Conservation (phyloP, 208 protist species). For the Crithidia bombi region DNA sequence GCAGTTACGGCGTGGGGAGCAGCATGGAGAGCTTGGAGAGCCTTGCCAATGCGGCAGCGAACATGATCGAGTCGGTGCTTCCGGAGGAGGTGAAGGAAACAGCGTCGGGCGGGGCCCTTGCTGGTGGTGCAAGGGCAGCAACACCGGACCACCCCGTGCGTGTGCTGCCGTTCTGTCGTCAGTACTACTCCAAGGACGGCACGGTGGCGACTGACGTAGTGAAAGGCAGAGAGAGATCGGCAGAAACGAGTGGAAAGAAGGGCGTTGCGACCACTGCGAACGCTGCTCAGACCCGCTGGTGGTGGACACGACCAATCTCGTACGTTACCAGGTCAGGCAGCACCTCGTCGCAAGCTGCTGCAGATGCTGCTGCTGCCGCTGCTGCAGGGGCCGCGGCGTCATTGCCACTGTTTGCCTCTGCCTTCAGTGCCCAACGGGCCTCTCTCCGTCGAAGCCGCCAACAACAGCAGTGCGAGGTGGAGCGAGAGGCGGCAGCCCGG, state of each 20-base stretch:
- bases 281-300: neutral
- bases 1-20: neutral
- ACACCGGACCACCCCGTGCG: conserved; percentile 16
- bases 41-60: conserved; percentile 19
- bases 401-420: conserved; percentile 27
- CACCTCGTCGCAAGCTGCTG: neutral
- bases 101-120: neutral
- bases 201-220: conserved; percentile 12
- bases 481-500: conserved; percentile 7
- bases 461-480: conserved; percentile 19
- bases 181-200: conserved; percentile 38
- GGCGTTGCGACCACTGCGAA: neutral
- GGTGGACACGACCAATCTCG: neutral
- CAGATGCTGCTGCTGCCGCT: neutral
- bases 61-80: conserved; percentile 30
- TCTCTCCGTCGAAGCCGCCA: conserved; percentile 26
- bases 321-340: neutral
- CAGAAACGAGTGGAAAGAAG: neutral
- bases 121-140: neutral
- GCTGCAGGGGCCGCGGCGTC: neutral
- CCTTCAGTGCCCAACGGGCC: conserved; percentile 25
- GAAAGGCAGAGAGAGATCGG: neutral
- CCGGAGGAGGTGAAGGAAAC: conserved; percentile 21
- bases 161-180: conserved; percentile 49
- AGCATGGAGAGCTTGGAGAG: conserved; percentile 3